Base-by-base conservation (phyloP, 202 grass and related monocot species). In the Elaeis oleifera region DNA sequence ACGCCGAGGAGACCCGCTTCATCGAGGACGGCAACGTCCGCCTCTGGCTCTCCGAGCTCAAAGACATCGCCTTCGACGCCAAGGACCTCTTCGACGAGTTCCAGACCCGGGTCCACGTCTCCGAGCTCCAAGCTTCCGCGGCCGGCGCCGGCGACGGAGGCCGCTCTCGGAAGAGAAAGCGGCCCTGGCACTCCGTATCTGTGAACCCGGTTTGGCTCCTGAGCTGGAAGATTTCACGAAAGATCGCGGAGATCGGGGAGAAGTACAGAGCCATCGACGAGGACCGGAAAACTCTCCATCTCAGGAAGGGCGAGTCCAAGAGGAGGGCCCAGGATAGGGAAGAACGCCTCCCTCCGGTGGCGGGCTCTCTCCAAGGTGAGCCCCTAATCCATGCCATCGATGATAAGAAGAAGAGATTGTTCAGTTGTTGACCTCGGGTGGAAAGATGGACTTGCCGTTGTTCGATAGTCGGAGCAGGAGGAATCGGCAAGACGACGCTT, bases 1-100 rank as follows among this genome's bases (percentile, higher is more conserved):
- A 89, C 60, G 70, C 77, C 18, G 80, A 88, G 51, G 39, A 89
- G 60, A 73, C 69, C 60, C 80, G 85, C 60, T 66, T 71, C 73
- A 58, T 89, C 4, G 64, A 71, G 27, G 51, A 89, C 16, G 25
- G 63, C 27, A 63, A 23, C 2, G 80, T 76, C 54, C 58, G 11
- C 6, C 16, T 13, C 2, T 76, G 72, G 79, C 72, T 81, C 25
- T 29, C 32, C 16, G 52, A 70, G 5, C 80, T 83, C 64, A 83
- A 59, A 17, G 60, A 50, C 13, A 32, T 74, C 51, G 59, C 53
- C 24, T 77, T 73, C 4, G 80, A 83, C 26, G 29, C 69, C 3
- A 70, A 83, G 49, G 59, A 58, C 44, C 52, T 78, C 51, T 29
- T 83, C 19, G 74, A 77, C 50, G 23, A 52, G 39, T 53, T 62